Conservation (phyloP, 805 yeast species). For the Myxozyma neglecta region DNA sequence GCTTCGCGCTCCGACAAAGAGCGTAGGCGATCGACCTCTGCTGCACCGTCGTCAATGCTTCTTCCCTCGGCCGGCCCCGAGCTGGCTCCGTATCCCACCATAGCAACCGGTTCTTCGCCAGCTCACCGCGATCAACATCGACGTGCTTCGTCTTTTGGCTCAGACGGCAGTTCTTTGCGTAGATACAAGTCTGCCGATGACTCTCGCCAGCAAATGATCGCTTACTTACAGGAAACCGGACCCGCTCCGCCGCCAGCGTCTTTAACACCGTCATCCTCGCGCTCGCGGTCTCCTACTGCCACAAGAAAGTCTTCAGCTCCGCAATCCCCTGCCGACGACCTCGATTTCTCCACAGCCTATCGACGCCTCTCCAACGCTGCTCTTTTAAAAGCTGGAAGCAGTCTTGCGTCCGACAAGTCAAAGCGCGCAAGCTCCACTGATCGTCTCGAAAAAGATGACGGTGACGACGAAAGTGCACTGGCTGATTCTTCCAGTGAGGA, state of each 20-base stretch:
- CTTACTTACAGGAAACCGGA: constrained; percentile 9
- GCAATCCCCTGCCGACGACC: constrained; percentile 10
- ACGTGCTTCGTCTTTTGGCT: constrained; percentile 20
- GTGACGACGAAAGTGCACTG: constrained; percentile 31
- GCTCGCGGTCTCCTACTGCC: constrained; percentile 16
- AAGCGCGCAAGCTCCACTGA: constrained; percentile 25
- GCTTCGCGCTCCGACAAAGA: background rate
- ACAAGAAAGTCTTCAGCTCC: constrained; percentile 8
- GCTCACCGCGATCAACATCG: constrained; percentile 7
- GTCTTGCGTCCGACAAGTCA: constrained; percentile 24
- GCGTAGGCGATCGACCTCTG: constrained; percentile 17
- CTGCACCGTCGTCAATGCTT: constrained; percentile 13
- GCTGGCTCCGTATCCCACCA: constrained; percentile 20
- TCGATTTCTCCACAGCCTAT: constrained; percentile 31
- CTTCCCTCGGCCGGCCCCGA: constrained; percentile 25
- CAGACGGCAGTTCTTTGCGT: constrained; percentile 23
- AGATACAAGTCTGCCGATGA: constrained; percentile 28
- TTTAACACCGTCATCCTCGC: constrained; percentile 4
- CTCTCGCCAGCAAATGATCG: background rate
- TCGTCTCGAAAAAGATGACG: constrained; percentile 31
- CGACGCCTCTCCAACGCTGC: constrained; percentile 32
- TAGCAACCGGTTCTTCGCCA: background rate
- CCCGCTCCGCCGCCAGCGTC: constrained; percentile 12
- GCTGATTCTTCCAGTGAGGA: constrained; percentile 34
- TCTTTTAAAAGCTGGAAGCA: constrained; percentile 33